Percentiles rank a stretch among this genome's conserved stretches.
phyloP scores from a whole-genome alignment of 1,139 yeast genomes.

The Yamadazyma oceani region DNA sequence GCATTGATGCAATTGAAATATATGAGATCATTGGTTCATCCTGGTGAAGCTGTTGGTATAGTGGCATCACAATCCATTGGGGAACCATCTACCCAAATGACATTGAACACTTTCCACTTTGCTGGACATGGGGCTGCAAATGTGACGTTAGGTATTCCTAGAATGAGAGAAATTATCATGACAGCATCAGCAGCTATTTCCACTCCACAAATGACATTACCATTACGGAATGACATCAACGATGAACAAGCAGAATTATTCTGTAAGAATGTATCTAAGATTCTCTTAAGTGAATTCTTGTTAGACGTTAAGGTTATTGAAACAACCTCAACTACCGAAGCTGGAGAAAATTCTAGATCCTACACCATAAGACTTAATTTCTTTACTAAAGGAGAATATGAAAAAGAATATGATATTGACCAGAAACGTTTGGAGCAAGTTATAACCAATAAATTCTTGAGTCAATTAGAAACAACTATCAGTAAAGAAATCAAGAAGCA shows the following conservation, averaged over 20 bases:
- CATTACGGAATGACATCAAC: constrained; percentile 72
- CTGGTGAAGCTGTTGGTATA: constrained; percentile 98
- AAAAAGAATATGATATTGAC: constrained; percentile 83
- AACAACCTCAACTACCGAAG: constrained; percentile 64
- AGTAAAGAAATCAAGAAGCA: constrained; percentile 83
- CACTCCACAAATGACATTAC: constrained; percentile 98
- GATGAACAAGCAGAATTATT: constrained; percentile 90
- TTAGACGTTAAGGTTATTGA: constrained; percentile 86
- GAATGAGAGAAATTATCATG: constrained; percentile 99
- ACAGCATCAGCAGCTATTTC: constrained; percentile 93
- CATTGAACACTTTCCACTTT: constrained; percentile 98
- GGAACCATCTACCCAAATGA: constrained; percentile 99
- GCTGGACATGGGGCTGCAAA: constrained; percentile 99
- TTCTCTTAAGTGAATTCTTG: constrained; percentile 83
- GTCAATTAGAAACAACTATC: constrained; percentile 68
- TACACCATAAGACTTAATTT: constrained; percentile 75
- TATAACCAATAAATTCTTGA: constrained; percentile 64
- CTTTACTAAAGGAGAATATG: constrained; percentile 76
- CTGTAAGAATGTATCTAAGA: constrained; percentile 87
- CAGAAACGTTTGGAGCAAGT: constrained; percentile 76
- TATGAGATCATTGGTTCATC: constrained; percentile 91
- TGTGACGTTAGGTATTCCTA: constrained; percentile 99
- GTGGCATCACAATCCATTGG: constrained; percentile 98
- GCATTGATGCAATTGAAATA: constrained; percentile 98
- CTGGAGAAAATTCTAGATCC: constrained; percentile 61